phyloP scores from a whole-genome alignment of 495 filamentous ascomycete genomes.

The Darksidea phi region DNA sequence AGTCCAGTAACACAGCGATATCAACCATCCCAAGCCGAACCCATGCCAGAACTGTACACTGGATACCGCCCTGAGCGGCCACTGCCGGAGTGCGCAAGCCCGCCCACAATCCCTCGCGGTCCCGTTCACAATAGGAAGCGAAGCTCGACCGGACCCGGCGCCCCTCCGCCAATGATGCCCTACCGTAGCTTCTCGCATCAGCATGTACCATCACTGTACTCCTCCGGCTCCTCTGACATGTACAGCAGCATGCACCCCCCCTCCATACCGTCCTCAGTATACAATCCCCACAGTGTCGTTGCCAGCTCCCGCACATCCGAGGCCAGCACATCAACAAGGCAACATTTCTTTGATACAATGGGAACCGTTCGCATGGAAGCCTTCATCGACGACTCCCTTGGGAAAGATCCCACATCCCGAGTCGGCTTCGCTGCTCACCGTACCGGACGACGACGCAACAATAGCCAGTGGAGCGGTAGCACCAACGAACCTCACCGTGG shows the following conservation, averaged over 20 bases:
- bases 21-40: constrained; percentile 35
- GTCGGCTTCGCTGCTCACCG: constrained; percentile 5
- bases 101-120: constrained; percentile 78
- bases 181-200: constrained; percentile 75
- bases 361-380: constrained; percentile 97
- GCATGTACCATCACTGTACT: constrained; percentile 45
- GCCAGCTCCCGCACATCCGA: constrained; percentile 36
- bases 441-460: constrained; percentile 32
- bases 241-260: constrained; percentile 37
- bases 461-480: constrained; percentile 37
- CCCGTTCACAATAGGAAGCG: constrained; percentile 72
- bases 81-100: constrained; percentile 56
- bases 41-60: constrained; percentile 35
- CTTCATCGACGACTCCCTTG: constrained; percentile 65
- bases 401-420: constrained; percentile 24
- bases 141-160: constrained; percentile 74
- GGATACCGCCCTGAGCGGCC: constrained; percentile 21
- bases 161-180: constrained; percentile 56
- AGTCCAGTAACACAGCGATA: constrained; percentile 46
- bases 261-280: constrained; percentile 36
- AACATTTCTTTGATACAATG: constrained; percentile 71
- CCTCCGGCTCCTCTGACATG: constrained; percentile 35
- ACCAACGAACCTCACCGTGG: constrained; percentile 31
- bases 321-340: constrained; percentile 40
- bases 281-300: constrained; percentile 33